Evolutionary conservation across 306 rosid species (phyloP), one percentile per base, ranked within the genome.

Genomic region (Acacia confusa): DNA sequence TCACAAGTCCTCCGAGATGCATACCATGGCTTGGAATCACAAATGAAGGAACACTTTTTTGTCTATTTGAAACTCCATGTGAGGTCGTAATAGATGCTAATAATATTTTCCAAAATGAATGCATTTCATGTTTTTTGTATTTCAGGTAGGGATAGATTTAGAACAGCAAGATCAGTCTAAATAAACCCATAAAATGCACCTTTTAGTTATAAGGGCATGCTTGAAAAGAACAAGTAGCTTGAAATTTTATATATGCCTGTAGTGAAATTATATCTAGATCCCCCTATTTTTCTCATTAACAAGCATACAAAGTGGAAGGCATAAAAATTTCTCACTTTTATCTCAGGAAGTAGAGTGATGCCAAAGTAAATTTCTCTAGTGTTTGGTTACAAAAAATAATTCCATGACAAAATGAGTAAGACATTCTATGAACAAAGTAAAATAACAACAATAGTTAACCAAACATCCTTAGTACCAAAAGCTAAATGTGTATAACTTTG

Each of bases 1-100:
- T 92, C 64, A 92, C 98, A 80, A 94, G 94, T 73, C 92, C 97
- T 71, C 97, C 94, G 63, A 92, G 92, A 79, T 87, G 97, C 98
- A 94, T 94, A 75, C 92, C 90, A 65, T 90, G 97, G 88, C 95
- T 90, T 11, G 97, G 90, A 78, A 92, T 94, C 82, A 90, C 95
- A 14, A 7, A 30, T 30, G 34, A 30, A 30, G 34, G 34, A 30
- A 30, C 4, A 30, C 34, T 30, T 30, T 30, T 3, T 30, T 30
- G 34, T 4, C 4, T 30, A 30, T 30, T 14, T 11, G 6, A 14
- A 53, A 20, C 10, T 53, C 60, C 60, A 17, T 7, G 22, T 1
- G 24, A 19, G 60, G 2, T 19, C 19, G 25, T 53, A 20, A 2
- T 4, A 7, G 60, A 50, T 1, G 57, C 57, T 22, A 4, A 17